These are phyloP conservation scores for Avena insularis DNA, from an alignment of 176 grass and related monocot species.

Conservation along the genomic window DNA sequence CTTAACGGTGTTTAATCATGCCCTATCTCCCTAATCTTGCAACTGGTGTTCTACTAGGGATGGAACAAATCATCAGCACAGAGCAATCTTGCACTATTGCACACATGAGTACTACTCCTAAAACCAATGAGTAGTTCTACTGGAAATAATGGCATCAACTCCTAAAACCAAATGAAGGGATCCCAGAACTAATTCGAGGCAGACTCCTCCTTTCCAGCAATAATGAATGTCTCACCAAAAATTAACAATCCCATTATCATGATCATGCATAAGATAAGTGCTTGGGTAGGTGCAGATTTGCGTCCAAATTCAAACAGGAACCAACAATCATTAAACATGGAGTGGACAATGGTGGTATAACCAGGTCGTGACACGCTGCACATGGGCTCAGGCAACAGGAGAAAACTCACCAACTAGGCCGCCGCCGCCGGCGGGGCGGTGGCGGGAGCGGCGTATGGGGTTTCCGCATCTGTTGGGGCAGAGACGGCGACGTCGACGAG, in stretches of 20 bases:
- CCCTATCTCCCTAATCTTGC: neutral
- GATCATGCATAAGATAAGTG: conserved; percentile 4
- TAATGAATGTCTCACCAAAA: conserved; percentile 23
- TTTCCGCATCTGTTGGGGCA: conserved; percentile 12
- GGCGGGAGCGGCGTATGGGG: neutral
- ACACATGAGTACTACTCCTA: neutral
- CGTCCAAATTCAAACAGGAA: conserved; percentile 28
- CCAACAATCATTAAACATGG: conserved; percentile 15
- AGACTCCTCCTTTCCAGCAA: neutral
- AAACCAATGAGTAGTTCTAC: neutral
- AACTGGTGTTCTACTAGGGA: neutral
- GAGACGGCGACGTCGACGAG: conserved; percentile 59
- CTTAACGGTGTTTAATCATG: neutral
- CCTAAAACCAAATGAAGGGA: conserved; percentile 6
- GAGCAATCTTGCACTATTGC: neutral
- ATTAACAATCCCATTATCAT: conserved; percentile 9
- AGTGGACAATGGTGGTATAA: neutral
- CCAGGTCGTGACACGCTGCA: neutral
- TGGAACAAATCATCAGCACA: conserved; percentile 5
- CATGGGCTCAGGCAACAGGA: neutral
- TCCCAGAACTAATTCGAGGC: neutral
- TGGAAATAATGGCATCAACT: conserved; percentile 16
- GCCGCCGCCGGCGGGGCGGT: conserved; percentile 28
- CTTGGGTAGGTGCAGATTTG: conserved; percentile 8
- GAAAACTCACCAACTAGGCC: conserved; percentile 42